Percentiles rank a stretch among this genome's conserved stretches.
Evolutionary conservation across 805 yeast species (phyloP).

Genomic region (Metschnikowia continentalis): DNA sequence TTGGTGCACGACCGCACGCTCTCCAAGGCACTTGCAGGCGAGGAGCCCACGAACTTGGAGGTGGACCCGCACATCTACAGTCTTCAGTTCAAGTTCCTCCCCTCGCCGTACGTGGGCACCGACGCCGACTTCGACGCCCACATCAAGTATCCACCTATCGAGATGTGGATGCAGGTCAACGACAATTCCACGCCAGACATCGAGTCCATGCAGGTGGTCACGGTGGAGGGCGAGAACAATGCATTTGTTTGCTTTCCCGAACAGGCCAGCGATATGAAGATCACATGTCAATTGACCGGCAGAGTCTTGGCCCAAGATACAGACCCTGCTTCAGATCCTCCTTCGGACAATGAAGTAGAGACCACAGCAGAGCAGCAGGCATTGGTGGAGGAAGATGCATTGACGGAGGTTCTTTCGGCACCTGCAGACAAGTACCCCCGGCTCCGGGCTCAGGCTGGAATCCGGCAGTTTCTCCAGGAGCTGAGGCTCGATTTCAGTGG

Average conservation of each 20-base stretch:
- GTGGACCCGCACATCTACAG: constrained; percentile 28
- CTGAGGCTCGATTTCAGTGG: constrained; percentile 43
- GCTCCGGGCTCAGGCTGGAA: constrained; percentile 38
- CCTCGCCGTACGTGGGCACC: constrained; percentile 33
- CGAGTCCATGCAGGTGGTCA: constrained; percentile 38
- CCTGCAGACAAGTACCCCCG: constrained; percentile 24
- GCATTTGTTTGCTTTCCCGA: constrained; percentile 42
- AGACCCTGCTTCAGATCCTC: too few species aligned
- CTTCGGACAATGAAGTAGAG: too few species aligned
- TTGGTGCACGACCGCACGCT: constrained; percentile 30
- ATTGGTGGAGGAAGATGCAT: background rate
- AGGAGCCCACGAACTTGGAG: constrained; percentile 9
- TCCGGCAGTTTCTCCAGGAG: constrained; percentile 35
- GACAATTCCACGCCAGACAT: constrained; percentile 34
- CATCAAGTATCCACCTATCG: constrained; percentile 48
- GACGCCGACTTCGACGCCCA: constrained; percentile 14
- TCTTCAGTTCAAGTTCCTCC: constrained; percentile 45
- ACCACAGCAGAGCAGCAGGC: constrained; percentile 6
- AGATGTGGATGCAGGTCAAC: constrained; percentile 49
- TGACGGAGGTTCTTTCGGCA: constrained; percentile 15
- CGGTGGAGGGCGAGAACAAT: constrained; percentile 44
- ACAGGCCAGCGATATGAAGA: constrained; percentile 40
- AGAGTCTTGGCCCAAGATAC: constrained; percentile 19
- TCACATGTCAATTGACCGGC: constrained; percentile 38
- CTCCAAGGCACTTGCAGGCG: constrained; percentile 24